Evolutionary conservation across 495 filamentous ascomycete genomes (phyloP).

Genomic region (Neurospora sp.): DNA sequence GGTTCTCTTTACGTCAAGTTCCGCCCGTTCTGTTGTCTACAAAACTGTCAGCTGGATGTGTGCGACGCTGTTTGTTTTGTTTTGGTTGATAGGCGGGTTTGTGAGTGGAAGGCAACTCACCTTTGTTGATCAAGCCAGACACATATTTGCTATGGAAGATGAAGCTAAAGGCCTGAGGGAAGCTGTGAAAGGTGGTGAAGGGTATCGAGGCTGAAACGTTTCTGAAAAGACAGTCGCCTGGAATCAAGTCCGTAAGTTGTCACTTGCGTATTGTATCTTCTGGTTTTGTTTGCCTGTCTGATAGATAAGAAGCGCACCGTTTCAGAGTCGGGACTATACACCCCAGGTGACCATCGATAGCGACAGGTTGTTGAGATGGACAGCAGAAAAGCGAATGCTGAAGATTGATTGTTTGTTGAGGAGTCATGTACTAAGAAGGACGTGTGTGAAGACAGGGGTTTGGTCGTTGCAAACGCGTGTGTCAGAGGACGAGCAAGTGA

Average conservation of each 20-base stretch:
- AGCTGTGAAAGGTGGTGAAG: background rate
- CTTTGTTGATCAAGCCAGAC: background rate
- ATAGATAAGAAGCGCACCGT: background rate
- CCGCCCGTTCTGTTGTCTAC: background rate
- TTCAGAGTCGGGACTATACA: background rate
- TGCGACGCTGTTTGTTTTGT: background rate
- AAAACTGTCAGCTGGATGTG: background rate
- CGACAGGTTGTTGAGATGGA: background rate
- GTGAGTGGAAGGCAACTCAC: background rate
- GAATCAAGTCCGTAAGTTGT: background rate
- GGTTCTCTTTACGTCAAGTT: background rate
- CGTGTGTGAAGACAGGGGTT: background rate
- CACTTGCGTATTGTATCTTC: background rate
- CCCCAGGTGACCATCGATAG: background rate
- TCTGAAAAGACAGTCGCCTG: background rate
- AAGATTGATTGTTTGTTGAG: background rate
- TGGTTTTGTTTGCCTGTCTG: background rate
- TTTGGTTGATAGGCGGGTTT: background rate
- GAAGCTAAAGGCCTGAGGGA: background rate
- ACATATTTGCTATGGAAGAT: background rate
- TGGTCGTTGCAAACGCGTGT: background rate
- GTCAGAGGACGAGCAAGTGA: background rate
- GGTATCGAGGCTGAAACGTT: background rate
- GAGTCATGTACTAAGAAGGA: background rate
- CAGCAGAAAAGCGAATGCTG: background rate